A percentile compares a stretch with the other conserved stretches of the same genome.
Evolutionary conservation across 2,329 filamentous ascomycete species (phyloP).

Genomic region (Herpomyces periplanetae): DNA sequence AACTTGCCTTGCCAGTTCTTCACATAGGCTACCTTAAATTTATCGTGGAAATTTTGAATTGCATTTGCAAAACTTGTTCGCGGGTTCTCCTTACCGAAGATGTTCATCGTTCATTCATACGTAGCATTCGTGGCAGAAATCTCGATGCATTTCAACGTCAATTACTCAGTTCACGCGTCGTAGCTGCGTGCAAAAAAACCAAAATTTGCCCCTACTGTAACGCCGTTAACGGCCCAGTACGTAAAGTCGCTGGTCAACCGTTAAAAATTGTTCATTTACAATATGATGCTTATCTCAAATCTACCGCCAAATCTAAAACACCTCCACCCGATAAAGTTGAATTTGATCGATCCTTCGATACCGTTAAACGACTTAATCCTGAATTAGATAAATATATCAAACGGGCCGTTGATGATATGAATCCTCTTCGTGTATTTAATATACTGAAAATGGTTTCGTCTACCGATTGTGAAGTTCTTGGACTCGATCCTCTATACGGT

Average conservation of each 20-base stretch:
- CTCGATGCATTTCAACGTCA: constrained; percentile 54
- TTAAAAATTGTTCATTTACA: constrained; percentile 83
- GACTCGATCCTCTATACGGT: constrained; percentile 47
- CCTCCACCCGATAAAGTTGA: constrained; percentile 39
- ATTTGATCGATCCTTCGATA: constrained; percentile 51
- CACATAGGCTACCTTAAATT: constrained; percentile 88
- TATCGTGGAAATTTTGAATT: constrained; percentile 59
- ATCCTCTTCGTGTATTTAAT: constrained; percentile 52
- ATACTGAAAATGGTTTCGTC: constrained; percentile 59
- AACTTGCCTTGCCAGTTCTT: constrained; percentile 59
- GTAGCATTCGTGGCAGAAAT: constrained; percentile 33
- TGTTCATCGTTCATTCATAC: constrained; percentile 36
- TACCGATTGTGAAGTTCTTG: constrained; percentile 58
- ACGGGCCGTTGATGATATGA: constrained; percentile 75
- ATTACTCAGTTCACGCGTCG: constrained; percentile 53
- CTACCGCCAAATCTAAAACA: constrained; percentile 46
- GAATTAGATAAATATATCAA: constrained; percentile 67
- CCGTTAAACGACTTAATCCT: constrained; percentile 31
- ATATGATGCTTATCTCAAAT: constrained; percentile 53
- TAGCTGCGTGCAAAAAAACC: constrained; percentile 55
- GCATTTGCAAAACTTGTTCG: constrained; percentile 75
- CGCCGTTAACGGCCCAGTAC: constrained; percentile 53
- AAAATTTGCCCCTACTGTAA: constrained; percentile 45
- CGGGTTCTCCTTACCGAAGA: constrained; percentile 40
- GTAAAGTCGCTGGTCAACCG: constrained; percentile 40